These are phyloP conservation scores for Trichoderma parareesei DNA, from an alignment of 495 filamentous ascomycete genomes.

Conservation along the genomic window DNA sequence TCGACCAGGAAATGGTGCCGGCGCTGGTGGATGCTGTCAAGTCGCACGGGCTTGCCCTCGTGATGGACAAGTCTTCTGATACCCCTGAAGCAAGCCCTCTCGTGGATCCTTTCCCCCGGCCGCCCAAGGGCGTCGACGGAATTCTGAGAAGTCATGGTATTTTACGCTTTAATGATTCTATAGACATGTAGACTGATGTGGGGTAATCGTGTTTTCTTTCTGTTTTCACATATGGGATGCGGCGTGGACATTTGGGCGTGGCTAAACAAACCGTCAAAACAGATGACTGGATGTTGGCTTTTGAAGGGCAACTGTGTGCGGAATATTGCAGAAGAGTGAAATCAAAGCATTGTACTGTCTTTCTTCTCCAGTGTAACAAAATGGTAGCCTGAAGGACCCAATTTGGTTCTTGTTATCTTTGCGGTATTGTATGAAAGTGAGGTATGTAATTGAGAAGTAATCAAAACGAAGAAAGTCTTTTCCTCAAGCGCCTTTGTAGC, in stretches of 20 bases:
- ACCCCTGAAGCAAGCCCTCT: conserved; percentile 19
- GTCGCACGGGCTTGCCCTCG: conserved; percentile 82
- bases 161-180: conserved; percentile 83
- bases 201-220: background rate
- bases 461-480: background rate
- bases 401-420: background rate
- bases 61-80: conserved; percentile 70
- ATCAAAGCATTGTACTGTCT: background rate
- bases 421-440: background rate
- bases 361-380: background rate
- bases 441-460: no score
- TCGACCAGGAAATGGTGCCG: conserved; percentile 78
- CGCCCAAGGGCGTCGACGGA: conserved; percentile 70
- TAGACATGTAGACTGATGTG: conserved; percentile 64
- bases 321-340: background rate
- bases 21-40: conserved; percentile 89
- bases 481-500: conserved; percentile 51
- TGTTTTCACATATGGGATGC: background rate
- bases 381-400: background rate
- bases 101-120: conserved; percentile 37
- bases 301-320: background rate
- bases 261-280: background rate
- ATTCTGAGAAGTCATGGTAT: conserved; percentile 77
- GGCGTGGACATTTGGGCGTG: background rate
- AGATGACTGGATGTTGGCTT: background rate